These are phyloP conservation scores for Leucaena leucocephala DNA, from an alignment of 306 rosid genomes.

Conservation along the genomic window DNA sequence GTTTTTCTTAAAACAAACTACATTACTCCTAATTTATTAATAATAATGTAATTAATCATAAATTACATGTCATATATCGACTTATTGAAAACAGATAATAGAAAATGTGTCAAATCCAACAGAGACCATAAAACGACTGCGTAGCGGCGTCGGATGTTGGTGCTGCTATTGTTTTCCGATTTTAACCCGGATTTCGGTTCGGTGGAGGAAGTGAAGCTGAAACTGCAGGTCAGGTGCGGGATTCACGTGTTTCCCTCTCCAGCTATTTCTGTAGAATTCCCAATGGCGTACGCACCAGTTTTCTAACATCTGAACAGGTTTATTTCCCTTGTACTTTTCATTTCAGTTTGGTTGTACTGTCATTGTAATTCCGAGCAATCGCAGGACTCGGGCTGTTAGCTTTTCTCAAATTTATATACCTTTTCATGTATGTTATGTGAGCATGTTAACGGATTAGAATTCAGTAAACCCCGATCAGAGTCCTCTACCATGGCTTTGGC, in stretches of 20 bases:
- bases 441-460: constrained; percentile 1
- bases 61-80: too few species aligned
- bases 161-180: neutral
- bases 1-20: too few species aligned
- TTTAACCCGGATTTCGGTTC: neutral
- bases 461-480: constrained; percentile 65
- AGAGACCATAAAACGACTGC: neutral
- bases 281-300: neutral
- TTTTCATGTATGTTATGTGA: neutral
- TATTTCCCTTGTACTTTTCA: constrained; percentile 11
- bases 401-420: neutral
- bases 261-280: constrained; percentile 1
- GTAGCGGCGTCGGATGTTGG: neutral
- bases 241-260: constrained; percentile 22
- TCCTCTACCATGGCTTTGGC: constrained; percentile 91
- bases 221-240: neutral
- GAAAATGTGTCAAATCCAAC: neutral
- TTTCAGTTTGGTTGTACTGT: neutral
- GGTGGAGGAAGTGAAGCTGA: neutral
- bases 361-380: neutral
- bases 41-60: too few species aligned
- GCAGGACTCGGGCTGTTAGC: neutral
- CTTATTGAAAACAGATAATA: neutral
- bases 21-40: too few species aligned
- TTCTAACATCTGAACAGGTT: constrained; percentile 37